These are phyloP conservation scores for Serendipita vermifera DNA, from an alignment of 768 basidiomycete species.

Conservation along the genomic window DNA sequence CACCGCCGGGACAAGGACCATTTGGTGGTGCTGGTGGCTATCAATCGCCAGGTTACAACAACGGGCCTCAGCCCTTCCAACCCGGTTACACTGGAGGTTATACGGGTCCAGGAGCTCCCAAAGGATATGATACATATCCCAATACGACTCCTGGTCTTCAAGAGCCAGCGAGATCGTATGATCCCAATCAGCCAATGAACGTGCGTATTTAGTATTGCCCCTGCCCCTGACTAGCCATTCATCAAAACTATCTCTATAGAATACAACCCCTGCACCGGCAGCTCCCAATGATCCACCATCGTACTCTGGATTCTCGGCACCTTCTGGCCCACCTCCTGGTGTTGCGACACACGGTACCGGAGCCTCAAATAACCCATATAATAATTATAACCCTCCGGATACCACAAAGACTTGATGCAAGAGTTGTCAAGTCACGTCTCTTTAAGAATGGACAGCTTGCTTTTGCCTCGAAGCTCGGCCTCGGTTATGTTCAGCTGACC, in stretches of 20 bases:
- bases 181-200: background rate
- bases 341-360: too few relatives aligned
- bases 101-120: background rate
- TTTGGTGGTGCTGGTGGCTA: background rate
- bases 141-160: background rate
- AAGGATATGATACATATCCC: background rate
- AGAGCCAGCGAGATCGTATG: background rate
- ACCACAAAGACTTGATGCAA: too few relatives aligned
- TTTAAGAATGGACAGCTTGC: too few relatives aligned
- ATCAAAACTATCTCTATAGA: too few relatives aligned
- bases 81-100: background rate
- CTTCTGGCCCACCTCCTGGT: constrained; percentile 3
- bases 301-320: background rate
- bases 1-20: background rate
- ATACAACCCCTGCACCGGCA: too few relatives aligned
- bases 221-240: background rate
- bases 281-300: too few relatives aligned
- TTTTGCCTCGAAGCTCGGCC: too few relatives aligned
- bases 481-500: too few relatives aligned
- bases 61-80: constrained; percentile 1
- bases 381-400: too few relatives aligned
- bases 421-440: too few relatives aligned
- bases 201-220: background rate
- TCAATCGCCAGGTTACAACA: background rate
- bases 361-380: too few relatives aligned